These are phyloP conservation scores for Grosmannia clavigera DNA, from an alignment of 2,329 filamentous ascomycete species.

Conservation along the genomic window DNA sequence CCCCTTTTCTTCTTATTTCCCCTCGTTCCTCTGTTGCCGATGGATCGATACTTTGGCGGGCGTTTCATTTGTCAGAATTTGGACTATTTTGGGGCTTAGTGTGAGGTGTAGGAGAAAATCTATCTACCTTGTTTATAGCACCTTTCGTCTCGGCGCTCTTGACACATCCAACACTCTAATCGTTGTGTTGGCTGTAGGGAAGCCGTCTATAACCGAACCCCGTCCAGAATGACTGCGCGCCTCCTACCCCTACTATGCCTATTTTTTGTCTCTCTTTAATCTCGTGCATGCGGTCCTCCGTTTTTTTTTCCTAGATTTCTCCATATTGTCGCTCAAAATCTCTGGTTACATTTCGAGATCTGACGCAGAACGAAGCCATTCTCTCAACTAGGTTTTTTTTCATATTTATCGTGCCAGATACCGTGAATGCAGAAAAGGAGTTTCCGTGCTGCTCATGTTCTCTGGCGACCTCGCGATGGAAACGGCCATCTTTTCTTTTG, in stretches of 20 bases:
- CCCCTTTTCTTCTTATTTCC: not conserved
- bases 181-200: not conserved
- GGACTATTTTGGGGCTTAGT: not conserved
- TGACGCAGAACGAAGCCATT: not conserved
- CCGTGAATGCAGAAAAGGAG: not conserved
- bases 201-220: not conserved
- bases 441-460: not conserved
- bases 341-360: not conserved
- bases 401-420: not conserved
- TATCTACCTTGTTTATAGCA: not conserved
- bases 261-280: constrained; percentile 10
- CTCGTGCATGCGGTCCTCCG: constrained; percentile 22
- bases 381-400: not conserved
- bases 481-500: not conserved
- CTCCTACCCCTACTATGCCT: not conserved
- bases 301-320: constrained; percentile 17
- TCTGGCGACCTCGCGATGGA: not conserved
- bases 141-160: not conserved
- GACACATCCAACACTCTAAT: not conserved
- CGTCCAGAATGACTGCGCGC: not conserved
- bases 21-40: constrained; percentile 5
- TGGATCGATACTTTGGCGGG: constrained; percentile 8
- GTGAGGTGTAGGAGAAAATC: not conserved
- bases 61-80: constrained; percentile 6
- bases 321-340: not conserved